Evolutionary conservation across 2,329 filamentous ascomycete species (phyloP).

Genomic region (Nothophoma quercina): DNA sequence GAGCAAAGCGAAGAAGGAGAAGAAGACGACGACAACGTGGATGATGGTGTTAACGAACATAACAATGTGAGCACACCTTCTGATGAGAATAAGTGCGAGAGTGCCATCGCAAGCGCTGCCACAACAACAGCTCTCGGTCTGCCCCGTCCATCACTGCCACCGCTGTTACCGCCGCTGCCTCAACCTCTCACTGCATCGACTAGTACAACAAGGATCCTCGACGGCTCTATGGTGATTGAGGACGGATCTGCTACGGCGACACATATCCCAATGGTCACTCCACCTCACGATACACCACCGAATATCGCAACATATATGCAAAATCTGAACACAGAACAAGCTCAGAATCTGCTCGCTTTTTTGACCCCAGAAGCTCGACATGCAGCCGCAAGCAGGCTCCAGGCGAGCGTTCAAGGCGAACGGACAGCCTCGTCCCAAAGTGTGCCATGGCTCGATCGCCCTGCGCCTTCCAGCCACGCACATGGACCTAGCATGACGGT

Average conservation of each 20-base stretch:
- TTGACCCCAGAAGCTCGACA: slow-evolving; percentile 14
- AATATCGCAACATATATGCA: slow-evolving; percentile 20
- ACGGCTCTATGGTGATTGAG: too few species aligned
- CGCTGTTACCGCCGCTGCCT: not conserved
- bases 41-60: too few species aligned
- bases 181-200: not conserved
- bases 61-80: too few species aligned
- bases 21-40: slow-evolving; percentile 5
- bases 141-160: slow-evolving; percentile 5
- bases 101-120: not conserved
- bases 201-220: not conserved
- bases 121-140: not conserved
- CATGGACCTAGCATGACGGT: too few species aligned
- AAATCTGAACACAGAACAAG: slow-evolving; percentile 15
- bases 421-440: too few species aligned
- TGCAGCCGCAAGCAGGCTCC: not conserved
- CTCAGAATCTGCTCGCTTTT: slow-evolving; percentile 12
- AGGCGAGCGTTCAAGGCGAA: not conserved
- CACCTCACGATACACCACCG: slow-evolving; percentile 3
- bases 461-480: too few species aligned
- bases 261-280: too few species aligned
- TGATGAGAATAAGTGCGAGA: too few species aligned
- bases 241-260: too few species aligned
- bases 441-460: too few species aligned
- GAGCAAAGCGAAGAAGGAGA: not conserved